Conservation (phyloP, 2,329 filamentous ascomycete genomes). For the Trichothecium sympodiale region DNA sequence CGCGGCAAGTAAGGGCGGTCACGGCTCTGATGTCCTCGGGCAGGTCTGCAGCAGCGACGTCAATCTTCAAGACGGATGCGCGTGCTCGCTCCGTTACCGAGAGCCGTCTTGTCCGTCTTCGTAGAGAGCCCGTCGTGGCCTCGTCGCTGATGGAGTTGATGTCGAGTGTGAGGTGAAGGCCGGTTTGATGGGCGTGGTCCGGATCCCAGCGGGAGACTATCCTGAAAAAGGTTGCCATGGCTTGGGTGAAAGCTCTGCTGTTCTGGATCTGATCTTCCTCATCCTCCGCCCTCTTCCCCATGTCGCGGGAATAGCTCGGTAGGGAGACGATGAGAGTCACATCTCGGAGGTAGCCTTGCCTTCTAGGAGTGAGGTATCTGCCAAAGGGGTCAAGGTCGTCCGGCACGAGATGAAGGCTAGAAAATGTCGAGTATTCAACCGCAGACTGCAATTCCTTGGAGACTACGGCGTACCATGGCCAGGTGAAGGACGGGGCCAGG, state of each 20-base stretch:
- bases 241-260: background rate
- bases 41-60: background rate
- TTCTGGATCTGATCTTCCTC: background rate
- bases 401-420: no score
- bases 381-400: no score
- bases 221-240: conserved; percentile 1
- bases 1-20: conserved; percentile 3
- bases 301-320: background rate
- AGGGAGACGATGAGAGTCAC: conserved; percentile 2
- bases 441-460: no score
- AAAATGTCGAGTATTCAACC: no score
- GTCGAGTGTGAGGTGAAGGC: conserved; percentile 4
- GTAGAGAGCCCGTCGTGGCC: background rate
- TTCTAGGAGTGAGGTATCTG: no score
- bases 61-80: background rate
- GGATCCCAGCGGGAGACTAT: background rate
- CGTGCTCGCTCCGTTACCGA: conserved; percentile 2
- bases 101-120: background rate
- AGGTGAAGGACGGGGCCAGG: no score
- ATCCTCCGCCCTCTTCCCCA: conserved; percentile 1
- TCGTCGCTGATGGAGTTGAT: conserved; percentile 5
- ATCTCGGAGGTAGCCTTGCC: background rate
- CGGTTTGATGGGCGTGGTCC: background rate
- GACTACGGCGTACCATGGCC: no score
- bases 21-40: background rate